A percentile compares a stretch with the other conserved stretches of the same genome.
Evolutionary conservation across 2,329 filamentous ascomycete genomes (phyloP).

Genomic region (Cryphonectria carpinicola): DNA sequence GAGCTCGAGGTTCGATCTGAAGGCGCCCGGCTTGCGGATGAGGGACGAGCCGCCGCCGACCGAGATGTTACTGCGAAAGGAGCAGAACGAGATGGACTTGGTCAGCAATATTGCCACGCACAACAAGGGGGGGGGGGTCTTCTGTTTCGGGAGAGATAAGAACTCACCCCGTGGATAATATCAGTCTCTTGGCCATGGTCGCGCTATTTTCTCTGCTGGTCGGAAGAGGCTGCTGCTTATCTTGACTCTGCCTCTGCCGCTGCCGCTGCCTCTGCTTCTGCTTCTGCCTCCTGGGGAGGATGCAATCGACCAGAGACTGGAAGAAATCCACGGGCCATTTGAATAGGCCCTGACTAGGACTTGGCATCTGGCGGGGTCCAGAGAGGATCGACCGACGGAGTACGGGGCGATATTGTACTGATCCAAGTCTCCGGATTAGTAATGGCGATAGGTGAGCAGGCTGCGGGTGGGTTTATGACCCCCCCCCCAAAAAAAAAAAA

Average conservation of each 20-base stretch:
- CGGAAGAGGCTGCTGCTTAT: slow-evolving; percentile 9
- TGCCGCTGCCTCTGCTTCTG: slow-evolving; percentile 16
- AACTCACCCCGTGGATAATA: slow-evolving; percentile 29
- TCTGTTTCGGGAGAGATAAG: neutral
- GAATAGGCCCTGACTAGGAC: slow-evolving; percentile 21
- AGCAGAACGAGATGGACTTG: neutral
- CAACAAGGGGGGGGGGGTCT: neutral
- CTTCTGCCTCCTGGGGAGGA: slow-evolving; percentile 19
- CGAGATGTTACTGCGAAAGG: slow-evolving; percentile 72
- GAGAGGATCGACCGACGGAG: neutral
- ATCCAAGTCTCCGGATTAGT: slow-evolving; percentile 12
- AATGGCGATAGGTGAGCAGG: neutral
- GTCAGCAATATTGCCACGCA: neutral
- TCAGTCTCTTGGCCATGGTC: slow-evolving; percentile 27
- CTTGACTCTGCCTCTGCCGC: slow-evolving; percentile 8
- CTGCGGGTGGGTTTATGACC: neutral
- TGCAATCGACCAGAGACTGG: slow-evolving; percentile 22
- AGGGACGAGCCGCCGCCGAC: slow-evolving; percentile 81
- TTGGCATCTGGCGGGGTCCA: slow-evolving; percentile 22
- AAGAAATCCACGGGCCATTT: slow-evolving; percentile 19
- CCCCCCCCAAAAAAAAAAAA: too few species aligned
- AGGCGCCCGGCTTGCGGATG: slow-evolving; percentile 75
- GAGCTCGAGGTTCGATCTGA: slow-evolving; percentile 91
- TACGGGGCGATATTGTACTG: slow-evolving; percentile 2
- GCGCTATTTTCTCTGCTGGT: neutral